These are phyloP conservation scores for Lentinula guzmanii DNA, from an alignment of 768 basidiomycete species.

Conservation along the genomic window DNA sequence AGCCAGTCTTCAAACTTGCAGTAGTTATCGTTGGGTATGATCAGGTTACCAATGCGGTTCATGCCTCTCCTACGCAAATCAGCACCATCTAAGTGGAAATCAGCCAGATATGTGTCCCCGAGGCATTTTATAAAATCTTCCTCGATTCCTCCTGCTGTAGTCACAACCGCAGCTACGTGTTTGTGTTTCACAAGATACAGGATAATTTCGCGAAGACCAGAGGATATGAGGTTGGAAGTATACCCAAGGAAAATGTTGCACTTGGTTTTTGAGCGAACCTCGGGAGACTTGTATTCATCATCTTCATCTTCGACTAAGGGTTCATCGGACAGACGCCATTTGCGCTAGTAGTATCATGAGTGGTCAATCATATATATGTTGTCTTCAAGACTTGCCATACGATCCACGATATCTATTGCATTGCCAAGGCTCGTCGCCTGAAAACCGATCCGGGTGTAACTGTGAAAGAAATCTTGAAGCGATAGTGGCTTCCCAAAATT, in stretches of 20 bases:
- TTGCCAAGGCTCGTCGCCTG: conserved; percentile 91
- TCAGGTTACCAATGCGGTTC: conserved; percentile 94
- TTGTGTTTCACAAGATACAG: conserved; percentile 89
- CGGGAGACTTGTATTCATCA: conserved; percentile 53
- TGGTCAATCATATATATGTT: neutral
- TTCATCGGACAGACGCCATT: conserved; percentile 87
- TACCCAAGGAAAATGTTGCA: conserved; percentile 95
- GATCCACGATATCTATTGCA: conserved; percentile 87
- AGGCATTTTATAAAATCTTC: conserved; percentile 99
- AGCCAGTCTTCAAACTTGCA: conserved; percentile 99
- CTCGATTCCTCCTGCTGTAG: conserved; percentile 97
- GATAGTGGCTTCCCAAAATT: conserved; percentile 69
- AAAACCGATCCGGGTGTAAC: conserved; percentile 91
- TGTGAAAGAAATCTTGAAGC: conserved; percentile 63
- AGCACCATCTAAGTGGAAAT: conserved; percentile 89
- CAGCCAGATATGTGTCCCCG: conserved; percentile 92
- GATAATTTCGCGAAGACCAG: conserved; percentile 91
- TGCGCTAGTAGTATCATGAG: conserved; percentile 44
- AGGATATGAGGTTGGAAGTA: conserved; percentile 98
- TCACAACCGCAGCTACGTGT: conserved; percentile 85
- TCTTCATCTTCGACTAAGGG: conserved; percentile 65
- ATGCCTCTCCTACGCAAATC: conserved; percentile 83
- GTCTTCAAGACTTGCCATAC: conserved; percentile 61
- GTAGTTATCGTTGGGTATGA: conserved; percentile 98
- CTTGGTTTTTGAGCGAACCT: conserved; percentile 62